Evolutionary conservation across 2,329 filamentous ascomycete species (phyloP).

Genomic region (Clarireedia monteithiana): DNA sequence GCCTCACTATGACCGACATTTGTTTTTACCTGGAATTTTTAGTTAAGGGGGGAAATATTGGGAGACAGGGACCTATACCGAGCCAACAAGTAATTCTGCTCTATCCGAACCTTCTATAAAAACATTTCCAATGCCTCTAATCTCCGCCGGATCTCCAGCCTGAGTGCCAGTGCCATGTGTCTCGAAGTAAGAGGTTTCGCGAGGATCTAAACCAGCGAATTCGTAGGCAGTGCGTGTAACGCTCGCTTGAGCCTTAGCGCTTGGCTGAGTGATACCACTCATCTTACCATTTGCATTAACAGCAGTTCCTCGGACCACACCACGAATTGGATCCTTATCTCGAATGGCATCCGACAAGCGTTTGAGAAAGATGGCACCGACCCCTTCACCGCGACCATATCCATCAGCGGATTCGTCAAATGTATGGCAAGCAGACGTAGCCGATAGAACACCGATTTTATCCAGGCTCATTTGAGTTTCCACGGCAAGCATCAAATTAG

Average conservation of each 20-base stretch:
- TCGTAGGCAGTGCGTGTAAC: constrained; percentile 5
- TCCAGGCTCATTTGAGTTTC: neutral
- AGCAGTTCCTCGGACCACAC: constrained; percentile 35
- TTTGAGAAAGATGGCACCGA: constrained; percentile 36
- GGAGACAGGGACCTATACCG: neutral
- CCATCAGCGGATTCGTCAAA: constrained; percentile 28
- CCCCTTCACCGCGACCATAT: constrained; percentile 38
- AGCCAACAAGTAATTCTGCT: neutral
- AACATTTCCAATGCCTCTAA: neutral
- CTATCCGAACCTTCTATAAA: neutral
- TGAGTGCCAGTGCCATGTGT: constrained; percentile 7
- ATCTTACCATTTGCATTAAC: constrained; percentile 31
- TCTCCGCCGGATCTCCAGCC: constrained; percentile 7
- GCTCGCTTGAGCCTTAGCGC: constrained; percentile 32
- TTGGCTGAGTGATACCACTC: constrained; percentile 31
- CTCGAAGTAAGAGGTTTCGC: constrained; percentile 2
- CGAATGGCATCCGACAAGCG: constrained; percentile 33
- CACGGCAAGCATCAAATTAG: constrained; percentile 15
- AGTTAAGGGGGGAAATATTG: neutral
- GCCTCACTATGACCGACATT: constrained; percentile 9
- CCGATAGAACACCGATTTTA: constrained; percentile 31
- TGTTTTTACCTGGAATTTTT: constrained; percentile 12
- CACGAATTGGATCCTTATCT: constrained; percentile 36
- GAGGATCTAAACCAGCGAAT: constrained; percentile 2
- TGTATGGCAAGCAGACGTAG: constrained; percentile 11